Conservation (phyloP, 441 rosid species). For the Viola pubescens region DNA sequence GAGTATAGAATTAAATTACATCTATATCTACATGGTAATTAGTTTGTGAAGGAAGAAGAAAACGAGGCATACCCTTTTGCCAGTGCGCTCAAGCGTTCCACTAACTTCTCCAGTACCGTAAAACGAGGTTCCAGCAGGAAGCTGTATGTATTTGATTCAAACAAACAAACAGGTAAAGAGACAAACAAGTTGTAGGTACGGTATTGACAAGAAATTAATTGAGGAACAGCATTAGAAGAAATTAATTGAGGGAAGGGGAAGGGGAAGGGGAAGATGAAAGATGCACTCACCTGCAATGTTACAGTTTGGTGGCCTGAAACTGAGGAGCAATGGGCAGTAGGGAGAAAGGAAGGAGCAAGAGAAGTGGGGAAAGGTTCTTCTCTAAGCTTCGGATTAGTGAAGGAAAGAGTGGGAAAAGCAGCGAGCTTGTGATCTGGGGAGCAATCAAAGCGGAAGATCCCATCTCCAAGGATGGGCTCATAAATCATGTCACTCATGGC, state of each 20-base stretch:
- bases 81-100: conserved; percentile 91
- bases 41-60: neutral
- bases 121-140: conserved; percentile 73
- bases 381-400: conserved; percentile 43
- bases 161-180: neutral
- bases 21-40: neutral
- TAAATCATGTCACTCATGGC: conserved; percentile 48
- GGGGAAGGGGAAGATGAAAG: neutral
- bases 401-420: conserved; percentile 69
- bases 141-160: conserved; percentile 28
- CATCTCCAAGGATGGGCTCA: conserved; percentile 63
- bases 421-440: conserved; percentile 45
- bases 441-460: conserved; percentile 75
- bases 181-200: neutral
- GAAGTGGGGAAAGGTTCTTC: conserved; percentile 38
- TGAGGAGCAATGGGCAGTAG: conserved; percentile 31
- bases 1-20: neutral
- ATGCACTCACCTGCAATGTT: neutral
- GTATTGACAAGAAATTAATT: neutral
- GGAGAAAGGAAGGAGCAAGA: conserved; percentile 44
- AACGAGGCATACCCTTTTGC: conserved; percentile 59
- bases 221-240: neutral
- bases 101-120: conserved; percentile 98
- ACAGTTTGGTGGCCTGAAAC: conserved; percentile 6
- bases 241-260: neutral